Conservation (phyloP, 1,284 basidiomycete species). For the Ustilago cynodontis region DNA sequence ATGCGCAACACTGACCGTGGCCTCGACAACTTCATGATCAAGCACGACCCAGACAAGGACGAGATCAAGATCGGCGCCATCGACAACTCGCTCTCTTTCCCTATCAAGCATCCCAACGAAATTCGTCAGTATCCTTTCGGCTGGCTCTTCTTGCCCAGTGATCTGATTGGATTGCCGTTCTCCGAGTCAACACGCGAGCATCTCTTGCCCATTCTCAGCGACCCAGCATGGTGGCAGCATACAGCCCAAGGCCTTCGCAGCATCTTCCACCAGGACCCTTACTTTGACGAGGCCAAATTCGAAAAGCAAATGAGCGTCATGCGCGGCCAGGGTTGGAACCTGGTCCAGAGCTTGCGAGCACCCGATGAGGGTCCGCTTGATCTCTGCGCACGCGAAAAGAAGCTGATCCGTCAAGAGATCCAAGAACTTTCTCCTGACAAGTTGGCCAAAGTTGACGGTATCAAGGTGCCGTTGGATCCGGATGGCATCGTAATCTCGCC, state of each 20-base stretch:
- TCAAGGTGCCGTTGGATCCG: slow-evolving; percentile 20
- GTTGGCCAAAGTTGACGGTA: slow-evolving; percentile 20
- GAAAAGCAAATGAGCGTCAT: slow-evolving; percentile 87
- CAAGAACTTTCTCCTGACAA: slow-evolving; percentile 21
- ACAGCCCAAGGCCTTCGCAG: slow-evolving; percentile 82
- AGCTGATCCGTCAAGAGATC: slow-evolving; percentile 55
- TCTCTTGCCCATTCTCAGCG: slow-evolving; percentile 83
- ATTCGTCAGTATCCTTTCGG: slow-evolving; percentile 92
- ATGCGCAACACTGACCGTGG: slow-evolving; percentile 82
- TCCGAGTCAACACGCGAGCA: slow-evolving; percentile 83
- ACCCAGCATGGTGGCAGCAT: slow-evolving; percentile 89
- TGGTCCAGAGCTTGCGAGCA: slow-evolving; percentile 83
- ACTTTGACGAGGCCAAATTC: slow-evolving; percentile 72
- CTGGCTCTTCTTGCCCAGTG: slow-evolving; percentile 85
- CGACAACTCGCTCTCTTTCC: slow-evolving; percentile 91
- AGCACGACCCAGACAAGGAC: slow-evolving; percentile 78
- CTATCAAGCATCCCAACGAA: slow-evolving; percentile 78
- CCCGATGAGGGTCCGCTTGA: slow-evolving; percentile 74
- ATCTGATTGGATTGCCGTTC: slow-evolving; percentile 78
- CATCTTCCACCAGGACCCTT: slow-evolving; percentile 83
- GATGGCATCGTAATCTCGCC: slow-evolving; percentile 12
- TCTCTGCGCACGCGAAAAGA: slow-evolving; percentile 66
- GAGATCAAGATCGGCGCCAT: slow-evolving; percentile 82
- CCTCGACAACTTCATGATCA: slow-evolving; percentile 71
- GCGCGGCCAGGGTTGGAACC: slow-evolving; percentile 91